phyloP scores from a whole-genome alignment of 2,329 filamentous ascomycete genomes.

The Verticillium zaregamsianum region DNA sequence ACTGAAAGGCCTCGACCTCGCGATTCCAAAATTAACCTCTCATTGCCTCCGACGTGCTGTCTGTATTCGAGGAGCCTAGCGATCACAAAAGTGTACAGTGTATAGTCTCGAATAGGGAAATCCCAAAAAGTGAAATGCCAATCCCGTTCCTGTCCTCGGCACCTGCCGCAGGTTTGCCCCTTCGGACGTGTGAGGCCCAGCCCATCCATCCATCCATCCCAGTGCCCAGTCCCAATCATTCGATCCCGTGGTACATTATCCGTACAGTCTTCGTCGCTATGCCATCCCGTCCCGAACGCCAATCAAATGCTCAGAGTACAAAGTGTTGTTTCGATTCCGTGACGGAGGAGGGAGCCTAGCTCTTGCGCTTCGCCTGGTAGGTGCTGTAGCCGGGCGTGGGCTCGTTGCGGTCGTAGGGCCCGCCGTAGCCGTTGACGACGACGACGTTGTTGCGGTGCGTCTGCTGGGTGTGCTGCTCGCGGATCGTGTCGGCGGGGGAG shows the following conservation, averaged over 20 bases:
- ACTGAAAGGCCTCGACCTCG: neutral
- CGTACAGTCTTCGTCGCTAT: neutral
- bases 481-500: conserved; percentile 19
- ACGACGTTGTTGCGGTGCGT: conserved; percentile 18
- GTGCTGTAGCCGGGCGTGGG: conserved; percentile 22
- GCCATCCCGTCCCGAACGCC: neutral
- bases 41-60: neutral
- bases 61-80: neutral
- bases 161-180: too few relatives aligned
- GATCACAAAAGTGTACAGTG: too few relatives aligned
- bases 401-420: conserved; percentile 21
- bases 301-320: neutral
- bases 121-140: neutral
- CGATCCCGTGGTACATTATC: neutral
- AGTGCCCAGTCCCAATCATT: neutral
- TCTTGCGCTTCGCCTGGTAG: neutral
- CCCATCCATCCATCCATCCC: neutral
- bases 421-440: conserved; percentile 28
- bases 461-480: conserved; percentile 22
- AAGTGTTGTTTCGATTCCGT: too few relatives aligned
- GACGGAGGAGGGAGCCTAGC: neutral
- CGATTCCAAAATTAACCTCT: neutral
- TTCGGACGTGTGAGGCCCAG: neutral
- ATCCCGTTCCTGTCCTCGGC: neutral
- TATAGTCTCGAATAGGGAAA: too few relatives aligned